These are phyloP conservation scores for Diplodia mutila DNA, from an alignment of 2,329 filamentous ascomycete genomes.

Conservation along the genomic window DNA sequence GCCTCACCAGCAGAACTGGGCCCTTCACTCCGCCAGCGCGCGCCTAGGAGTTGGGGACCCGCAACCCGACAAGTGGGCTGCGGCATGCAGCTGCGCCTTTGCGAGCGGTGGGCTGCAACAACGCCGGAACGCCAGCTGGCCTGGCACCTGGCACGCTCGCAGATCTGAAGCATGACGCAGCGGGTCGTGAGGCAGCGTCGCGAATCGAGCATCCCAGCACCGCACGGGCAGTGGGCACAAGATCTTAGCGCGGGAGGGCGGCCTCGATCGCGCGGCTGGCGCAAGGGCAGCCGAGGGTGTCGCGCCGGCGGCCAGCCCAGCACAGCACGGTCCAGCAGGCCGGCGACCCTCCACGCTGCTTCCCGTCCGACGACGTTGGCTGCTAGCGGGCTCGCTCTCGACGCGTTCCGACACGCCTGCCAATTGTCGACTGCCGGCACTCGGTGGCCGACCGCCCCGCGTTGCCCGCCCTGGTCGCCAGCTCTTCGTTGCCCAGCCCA, in stretches of 20 bases:
- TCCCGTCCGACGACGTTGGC: constrained; percentile 10
- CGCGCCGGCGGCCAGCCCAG: background rate
- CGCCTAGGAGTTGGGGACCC: background rate
- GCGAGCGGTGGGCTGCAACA: background rate
- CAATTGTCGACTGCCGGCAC: background rate
- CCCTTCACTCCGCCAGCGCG: no score
- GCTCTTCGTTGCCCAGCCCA: constrained; percentile 1
- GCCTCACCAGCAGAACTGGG: background rate
- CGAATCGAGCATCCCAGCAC: background rate
- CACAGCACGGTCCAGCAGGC: background rate
- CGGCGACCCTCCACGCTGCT: background rate
- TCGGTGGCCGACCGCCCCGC: background rate
- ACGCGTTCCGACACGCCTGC: background rate
- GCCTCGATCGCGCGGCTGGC: constrained; percentile 11
- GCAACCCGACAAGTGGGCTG: background rate
- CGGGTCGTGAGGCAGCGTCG: background rate
- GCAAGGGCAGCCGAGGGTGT: background rate
- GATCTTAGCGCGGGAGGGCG: constrained; percentile 12
- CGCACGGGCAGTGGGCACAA: constrained; percentile 5
- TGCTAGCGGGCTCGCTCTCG: background rate
- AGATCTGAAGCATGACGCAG: constrained; percentile 1
- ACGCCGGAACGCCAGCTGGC: background rate
- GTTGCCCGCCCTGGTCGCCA: background rate
- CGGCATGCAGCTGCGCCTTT: background rate
- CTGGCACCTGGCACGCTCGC: background rate